A percentile compares a stretch with the other conserved stretches of the same genome.
Conservation (phyloP, 2,329 filamentous ascomycete species). For the Hypoxylon sp. region DNA sequence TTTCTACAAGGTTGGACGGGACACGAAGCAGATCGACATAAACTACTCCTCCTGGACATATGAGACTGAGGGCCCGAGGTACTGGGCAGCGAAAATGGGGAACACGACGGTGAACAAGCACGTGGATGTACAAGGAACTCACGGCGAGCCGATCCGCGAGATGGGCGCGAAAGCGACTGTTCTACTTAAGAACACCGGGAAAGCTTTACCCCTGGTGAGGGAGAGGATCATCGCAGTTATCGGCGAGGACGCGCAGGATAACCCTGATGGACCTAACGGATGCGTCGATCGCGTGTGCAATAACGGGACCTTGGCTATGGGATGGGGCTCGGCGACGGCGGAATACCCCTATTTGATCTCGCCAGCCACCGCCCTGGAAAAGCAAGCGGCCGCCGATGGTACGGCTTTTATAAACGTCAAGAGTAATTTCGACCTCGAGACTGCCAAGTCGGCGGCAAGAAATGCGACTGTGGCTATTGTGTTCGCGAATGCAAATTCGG, state of each 20-base stretch:
- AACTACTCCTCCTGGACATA: slow-evolving; percentile 92
- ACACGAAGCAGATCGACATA: slow-evolving; percentile 64
- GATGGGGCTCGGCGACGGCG: slow-evolving; percentile 81
- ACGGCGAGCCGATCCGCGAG: slow-evolving; percentile 78
- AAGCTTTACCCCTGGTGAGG: slow-evolving; percentile 60
- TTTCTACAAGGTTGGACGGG: slow-evolving; percentile 74
- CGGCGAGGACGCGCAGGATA: slow-evolving; percentile 85
- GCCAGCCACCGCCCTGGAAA: slow-evolving; percentile 76
- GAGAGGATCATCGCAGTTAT: slow-evolving; percentile 81
- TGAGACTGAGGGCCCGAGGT: slow-evolving; percentile 77
- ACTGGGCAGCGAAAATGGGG: slow-evolving; percentile 72
- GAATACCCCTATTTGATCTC: slow-evolving; percentile 82
- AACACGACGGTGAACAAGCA: slow-evolving; percentile 80
- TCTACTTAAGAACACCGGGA: slow-evolving; percentile 78
- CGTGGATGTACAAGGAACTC: slow-evolving; percentile 79
- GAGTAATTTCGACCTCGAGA: slow-evolving; percentile 51
- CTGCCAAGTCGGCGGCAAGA: slow-evolving; percentile 43
- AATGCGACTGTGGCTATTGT: slow-evolving; percentile 61
- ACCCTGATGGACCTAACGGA: slow-evolving; percentile 80
- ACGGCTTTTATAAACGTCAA: slow-evolving; percentile 71
- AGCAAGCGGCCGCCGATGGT: slow-evolving; percentile 69
- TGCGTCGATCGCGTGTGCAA: slow-evolving; percentile 77
- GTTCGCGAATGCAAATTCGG: slow-evolving; percentile 89
- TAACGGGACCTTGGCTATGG: slow-evolving; percentile 75
- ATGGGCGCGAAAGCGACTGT: slow-evolving; percentile 86